Evolutionary conservation across 495 filamentous ascomycete species (phyloP), one percentile per base, ranked within the genome.

Genomic region (Lasiosphaeria miniovina): DNA sequence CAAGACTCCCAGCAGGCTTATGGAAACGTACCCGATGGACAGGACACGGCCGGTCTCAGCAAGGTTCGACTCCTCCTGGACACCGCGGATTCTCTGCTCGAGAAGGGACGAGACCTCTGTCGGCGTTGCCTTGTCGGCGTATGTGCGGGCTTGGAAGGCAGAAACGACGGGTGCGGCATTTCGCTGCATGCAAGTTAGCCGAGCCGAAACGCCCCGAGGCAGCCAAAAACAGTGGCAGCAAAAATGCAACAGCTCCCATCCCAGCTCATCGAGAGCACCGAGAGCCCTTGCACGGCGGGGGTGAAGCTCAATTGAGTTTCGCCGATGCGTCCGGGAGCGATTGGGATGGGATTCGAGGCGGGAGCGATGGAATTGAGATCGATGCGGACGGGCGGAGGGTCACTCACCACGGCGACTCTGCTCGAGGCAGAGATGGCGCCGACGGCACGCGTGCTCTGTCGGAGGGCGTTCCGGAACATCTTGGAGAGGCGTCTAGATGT

Each of bases 91-190:
- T 77, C 93, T 84, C 86, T 97, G 93, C 82, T 98, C 94, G 71
- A 98, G 89, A 75, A 98, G 97, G 68, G 94, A 97, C 61, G 95
- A 96, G 65, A 98, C 94, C 83, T 98, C 94, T 66, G 94, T 98
- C 67, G 94, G 94, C 33, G 90, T 79, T 66, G 94, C 93, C 83
- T 97, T 97, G 77, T 85, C 82, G 32, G 93, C 93, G 82, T 96
- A 98, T 76, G 84, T 84, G 77, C 94, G 90, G 75, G 86, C 79
- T 77, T 95, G 89, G 78, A 89, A 82, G 71, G 87, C 81, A 69
- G 84, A 80, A 73, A 82, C 81, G 84, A 84, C 84, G 77, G 93
- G 88, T 81, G 86, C 85, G 84, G 86, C 87, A 81, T 88, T 88
- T 87, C 91, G 91, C 81, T 85, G 85, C 91, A 68, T 73, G 74